These are phyloP conservation scores for Clonostachys solani DNA, from an alignment of 2,329 filamentous ascomycete species.

Conservation along the genomic window DNA sequence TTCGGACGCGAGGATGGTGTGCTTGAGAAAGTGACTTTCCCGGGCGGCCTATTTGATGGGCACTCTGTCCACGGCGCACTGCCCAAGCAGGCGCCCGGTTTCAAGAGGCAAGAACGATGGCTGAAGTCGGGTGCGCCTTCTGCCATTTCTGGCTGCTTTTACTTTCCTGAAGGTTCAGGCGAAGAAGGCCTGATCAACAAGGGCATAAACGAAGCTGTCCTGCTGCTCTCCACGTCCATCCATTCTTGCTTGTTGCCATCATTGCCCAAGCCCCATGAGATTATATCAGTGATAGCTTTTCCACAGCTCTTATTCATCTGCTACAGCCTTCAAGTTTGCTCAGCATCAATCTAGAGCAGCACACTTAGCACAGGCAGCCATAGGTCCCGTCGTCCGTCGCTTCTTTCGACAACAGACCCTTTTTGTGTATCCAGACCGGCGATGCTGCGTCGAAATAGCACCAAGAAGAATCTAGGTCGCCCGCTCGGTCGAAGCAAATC, in stretches of 20 bases:
- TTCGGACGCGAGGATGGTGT: no score
- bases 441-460: constrained; percentile 48
- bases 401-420: background rate
- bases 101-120: no score
- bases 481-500: constrained; percentile 49
- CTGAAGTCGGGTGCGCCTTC: background rate
- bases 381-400: background rate
- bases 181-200: no score
- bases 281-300: background rate
- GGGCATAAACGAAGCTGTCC: no score
- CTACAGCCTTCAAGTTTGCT: background rate
- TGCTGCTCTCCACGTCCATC: no score
- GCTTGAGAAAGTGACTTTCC: no score
- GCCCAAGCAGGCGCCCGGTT: no score
- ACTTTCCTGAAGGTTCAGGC: background rate
- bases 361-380: background rate
- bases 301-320: background rate
- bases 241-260: background rate
- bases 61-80: no score
- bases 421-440: constrained; percentile 7
- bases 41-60: no score
- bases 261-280: background rate
- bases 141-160: background rate
- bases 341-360: background rate
- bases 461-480: constrained; percentile 31